Evolutionary conservation across 2,329 filamentous ascomycete species (phyloP).

Genomic region (Onygenales sp.): DNA sequence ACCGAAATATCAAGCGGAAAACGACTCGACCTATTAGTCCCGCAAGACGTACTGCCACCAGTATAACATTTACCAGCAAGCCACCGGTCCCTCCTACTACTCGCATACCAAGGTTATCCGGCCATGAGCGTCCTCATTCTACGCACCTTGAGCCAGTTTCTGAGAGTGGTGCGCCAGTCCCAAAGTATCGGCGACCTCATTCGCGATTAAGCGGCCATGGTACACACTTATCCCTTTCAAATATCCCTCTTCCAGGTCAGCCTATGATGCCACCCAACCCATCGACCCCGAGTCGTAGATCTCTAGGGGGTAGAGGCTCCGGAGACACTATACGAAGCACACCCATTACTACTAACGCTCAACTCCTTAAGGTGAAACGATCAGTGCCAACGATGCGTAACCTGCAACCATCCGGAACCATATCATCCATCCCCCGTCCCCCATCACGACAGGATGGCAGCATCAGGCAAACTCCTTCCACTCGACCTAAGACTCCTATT

Average conservation of each 20-base stretch:
- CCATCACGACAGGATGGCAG: constrained; percentile 29
- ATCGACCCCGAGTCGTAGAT: constrained; percentile 52
- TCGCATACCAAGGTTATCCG: constrained; percentile 68
- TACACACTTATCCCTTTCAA: constrained; percentile 58
- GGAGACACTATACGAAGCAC: constrained; percentile 32
- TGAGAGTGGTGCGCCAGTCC: constrained; percentile 69
- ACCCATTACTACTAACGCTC: constrained; percentile 43
- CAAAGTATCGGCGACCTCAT: constrained; percentile 52
- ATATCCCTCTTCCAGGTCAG: constrained; percentile 53
- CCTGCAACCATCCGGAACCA: constrained; percentile 23
- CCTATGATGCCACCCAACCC: constrained; percentile 49
- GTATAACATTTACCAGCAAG: constrained; percentile 85
- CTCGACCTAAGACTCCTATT: constrained; percentile 61
- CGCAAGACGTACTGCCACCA: constrained; percentile 62
- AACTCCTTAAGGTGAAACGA: constrained; percentile 50
- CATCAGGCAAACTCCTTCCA: constrained; percentile 21
- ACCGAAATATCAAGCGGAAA: constrained; percentile 87
- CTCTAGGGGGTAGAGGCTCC: constrained; percentile 38
- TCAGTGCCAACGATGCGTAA: constrained; percentile 51
- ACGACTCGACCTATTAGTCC: constrained; percentile 60
- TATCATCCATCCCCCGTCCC: constrained; percentile 25
- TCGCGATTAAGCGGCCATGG: constrained; percentile 59
- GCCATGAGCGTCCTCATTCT: constrained; percentile 61
- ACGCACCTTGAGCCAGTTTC: constrained; percentile 79
- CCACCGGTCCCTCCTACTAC: constrained; percentile 45